These are phyloP conservation scores for Fusarium sp. DNA, from an alignment of 2,329 filamentous ascomycete species.

Conservation along the genomic window DNA sequence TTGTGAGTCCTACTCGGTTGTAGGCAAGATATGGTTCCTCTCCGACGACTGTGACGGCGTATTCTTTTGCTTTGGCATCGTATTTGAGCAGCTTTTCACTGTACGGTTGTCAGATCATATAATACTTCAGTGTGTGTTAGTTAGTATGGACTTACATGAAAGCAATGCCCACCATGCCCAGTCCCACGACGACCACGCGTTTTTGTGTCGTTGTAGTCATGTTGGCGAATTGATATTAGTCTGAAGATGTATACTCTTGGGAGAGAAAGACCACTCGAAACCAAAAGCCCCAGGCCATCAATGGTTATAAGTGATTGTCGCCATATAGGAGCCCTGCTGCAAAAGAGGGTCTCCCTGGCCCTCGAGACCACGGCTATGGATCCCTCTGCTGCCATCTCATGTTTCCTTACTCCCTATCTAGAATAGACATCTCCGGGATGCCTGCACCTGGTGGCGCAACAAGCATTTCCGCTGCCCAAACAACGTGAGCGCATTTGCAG, in stretches of 20 bases:
- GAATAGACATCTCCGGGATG: conserved; percentile 45
- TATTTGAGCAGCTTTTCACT: conserved; percentile 93
- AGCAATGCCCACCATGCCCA: conserved; percentile 93
- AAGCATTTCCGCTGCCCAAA: conserved; percentile 44
- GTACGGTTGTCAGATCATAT: conserved; percentile 23
- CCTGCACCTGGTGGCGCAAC: conserved; percentile 24
- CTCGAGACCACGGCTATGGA: conserved; percentile 27
- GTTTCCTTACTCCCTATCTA: conserved; percentile 39
- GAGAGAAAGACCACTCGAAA: neutral
- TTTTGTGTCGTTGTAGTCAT: conserved; percentile 59
- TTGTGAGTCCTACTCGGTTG: conserved; percentile 90
- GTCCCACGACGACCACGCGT: conserved; percentile 84
- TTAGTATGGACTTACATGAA: conserved; percentile 78
- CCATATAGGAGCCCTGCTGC: conserved; percentile 16
- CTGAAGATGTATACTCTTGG: neutral
- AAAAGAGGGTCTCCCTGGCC: conserved; percentile 29
- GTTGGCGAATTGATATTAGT: conserved; percentile 6
- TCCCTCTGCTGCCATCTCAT: conserved; percentile 15
- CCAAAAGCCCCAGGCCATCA: conserved; percentile 1
- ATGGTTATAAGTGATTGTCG: conserved; percentile 39
- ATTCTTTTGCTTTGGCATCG: conserved; percentile 81
- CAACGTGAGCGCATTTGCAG: conserved; percentile 27
- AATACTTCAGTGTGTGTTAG: neutral
- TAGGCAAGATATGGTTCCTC: conserved; percentile 92
- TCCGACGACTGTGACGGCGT: conserved; percentile 87